Base-by-base conservation (phyloP, 164 flowering plant genomes). In the Liquidambar formosana region DNA sequence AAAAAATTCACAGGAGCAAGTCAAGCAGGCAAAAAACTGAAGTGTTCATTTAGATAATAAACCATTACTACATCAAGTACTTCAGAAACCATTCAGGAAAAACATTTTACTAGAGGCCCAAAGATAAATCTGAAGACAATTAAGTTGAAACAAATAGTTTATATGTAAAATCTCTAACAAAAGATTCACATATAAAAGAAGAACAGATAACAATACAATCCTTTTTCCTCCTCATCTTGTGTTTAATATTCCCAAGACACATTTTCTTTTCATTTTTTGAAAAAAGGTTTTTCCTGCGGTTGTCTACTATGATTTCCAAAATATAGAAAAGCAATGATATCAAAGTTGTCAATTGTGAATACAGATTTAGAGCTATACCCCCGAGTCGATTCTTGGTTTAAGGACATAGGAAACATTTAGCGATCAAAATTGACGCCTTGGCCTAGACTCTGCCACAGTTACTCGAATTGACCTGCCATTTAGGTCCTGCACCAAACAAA, bases 391-490 rank as follows among this genome's bases (percentile, higher is more conserved):
- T 69, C 65, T 27, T 46, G 11, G 27, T n/a, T 58, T 9, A 61
- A 26, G 54, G 54, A 14, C 23, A 63, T 8, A 5, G 6, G 44
- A 19, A 57, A 64, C 46, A 45, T 58, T 47, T 8, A 33, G n/a
- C 13, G 57, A 66, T 89, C 84, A 93, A 85, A 85, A 89, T 48
- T 82, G 81, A 28, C 96, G 91, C 77, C 86, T 82, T 66, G 89
- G 92, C 76, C 70, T 86, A 27, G 91, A 57, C 79, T 90, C 98
- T 5, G 98, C 97, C 45, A 76, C 69, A n/a, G 87, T 77, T 18
- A 94, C 98, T 66, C 95, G 84, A 48, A 94, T 89, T 51, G 84
- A 0, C 74, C 98, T 84, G 11, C 98, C 98, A 76, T 82, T 69
- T 73, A 94, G 77, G 62, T 92, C 97, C 98, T 92, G 80, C 77